phyloP scores from a whole-genome alignment of 257 asterid species.

The Jacaranda copaia region DNA sequence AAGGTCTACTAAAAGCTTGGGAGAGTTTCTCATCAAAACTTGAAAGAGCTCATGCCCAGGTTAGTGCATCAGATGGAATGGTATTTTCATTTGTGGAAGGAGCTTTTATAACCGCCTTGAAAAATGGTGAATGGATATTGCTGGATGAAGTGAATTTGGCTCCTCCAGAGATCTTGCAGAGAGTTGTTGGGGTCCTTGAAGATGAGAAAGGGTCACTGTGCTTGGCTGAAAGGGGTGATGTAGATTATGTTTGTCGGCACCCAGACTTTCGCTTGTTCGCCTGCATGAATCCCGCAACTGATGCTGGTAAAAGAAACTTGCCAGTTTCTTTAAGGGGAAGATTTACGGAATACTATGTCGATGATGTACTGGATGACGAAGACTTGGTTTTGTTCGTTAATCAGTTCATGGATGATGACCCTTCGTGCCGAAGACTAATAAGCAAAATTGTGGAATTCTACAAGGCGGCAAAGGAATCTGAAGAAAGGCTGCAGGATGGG shows the following conservation, averaged over 20 bases:
- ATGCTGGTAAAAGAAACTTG: conserved; percentile 97
- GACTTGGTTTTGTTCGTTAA: conserved; percentile 76
- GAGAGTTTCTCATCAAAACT: conserved; percentile 63
- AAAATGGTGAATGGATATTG: conserved; percentile 93
- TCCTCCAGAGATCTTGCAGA: conserved; percentile 96
- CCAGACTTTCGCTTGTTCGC: conserved; percentile 86
- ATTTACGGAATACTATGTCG: conserved; percentile 91
- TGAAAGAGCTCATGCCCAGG: conserved; percentile 70
- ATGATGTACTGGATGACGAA: conserved; percentile 83
- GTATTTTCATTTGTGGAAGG: conserved; percentile 98
- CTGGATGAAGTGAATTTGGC: conserved; percentile 99
- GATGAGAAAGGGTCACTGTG: conserved; percentile 87
- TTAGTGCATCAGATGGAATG: conserved; percentile 79
- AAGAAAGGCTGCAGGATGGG: conserved; percentile 95
- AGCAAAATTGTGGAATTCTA: conserved; percentile 69
- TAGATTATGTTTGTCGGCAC: conserved; percentile 69
- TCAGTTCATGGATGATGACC: conserved; percentile 62
- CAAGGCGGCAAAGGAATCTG: conserved; percentile 78
- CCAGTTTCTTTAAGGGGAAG: conserved; percentile 79
- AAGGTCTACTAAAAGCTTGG: conserved; percentile 62
- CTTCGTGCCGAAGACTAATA: conserved; percentile 45
- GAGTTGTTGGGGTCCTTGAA: conserved; percentile 89
- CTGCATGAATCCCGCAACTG: conserved; percentile 99
- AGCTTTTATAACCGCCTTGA: conserved; percentile 82
- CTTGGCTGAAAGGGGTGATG: conserved; percentile 94